A percentile compares a stretch with the other conserved stretches of the same genome.
Conservation (phyloP, 2,329 filamentous ascomycete genomes). For the Falciphora oryzae region DNA sequence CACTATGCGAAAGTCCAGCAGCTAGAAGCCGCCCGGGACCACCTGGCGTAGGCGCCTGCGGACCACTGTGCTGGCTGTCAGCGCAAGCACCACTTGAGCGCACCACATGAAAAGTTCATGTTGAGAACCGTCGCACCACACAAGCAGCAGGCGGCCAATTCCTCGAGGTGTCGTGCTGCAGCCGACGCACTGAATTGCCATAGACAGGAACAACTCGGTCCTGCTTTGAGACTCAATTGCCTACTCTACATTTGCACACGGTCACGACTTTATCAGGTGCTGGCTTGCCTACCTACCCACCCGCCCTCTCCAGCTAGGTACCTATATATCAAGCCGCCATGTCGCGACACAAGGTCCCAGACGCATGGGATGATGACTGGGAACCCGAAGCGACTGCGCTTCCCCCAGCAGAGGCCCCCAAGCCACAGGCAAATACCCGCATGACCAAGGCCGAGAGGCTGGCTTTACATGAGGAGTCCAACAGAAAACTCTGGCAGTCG, state of each 20-base stretch:
- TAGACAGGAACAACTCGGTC: background rate
- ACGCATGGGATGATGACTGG: conserved; percentile 93
- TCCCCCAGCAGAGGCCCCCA: conserved; percentile 56
- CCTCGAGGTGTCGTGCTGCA: background rate
- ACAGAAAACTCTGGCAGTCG: conserved; percentile 82
- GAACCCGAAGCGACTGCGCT: conserved; percentile 35
- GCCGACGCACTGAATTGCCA: background rate
- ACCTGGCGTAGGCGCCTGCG: too few species aligned
- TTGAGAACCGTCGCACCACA: background rate
- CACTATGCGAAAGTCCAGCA: too few species aligned
- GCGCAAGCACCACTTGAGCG: background rate
- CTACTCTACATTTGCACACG: too few species aligned
- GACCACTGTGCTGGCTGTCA: background rate
- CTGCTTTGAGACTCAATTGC: background rate
- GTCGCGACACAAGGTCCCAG: conserved; percentile 49
- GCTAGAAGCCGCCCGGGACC: too few species aligned
- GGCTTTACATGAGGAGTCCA: conserved; percentile 75
- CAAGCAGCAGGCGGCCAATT: background rate
- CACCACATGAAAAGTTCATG: background rate
- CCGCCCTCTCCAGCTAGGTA: too few species aligned
- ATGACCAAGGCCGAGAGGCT: conserved; percentile 71
- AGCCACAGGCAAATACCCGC: conserved; percentile 29
- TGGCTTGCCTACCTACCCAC: background rate
- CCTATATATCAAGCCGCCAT: conserved; percentile 23
- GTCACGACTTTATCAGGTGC: too few species aligned